Evolutionary conservation across 129 eudicot genomes (phyloP).

Genomic region (Artemisia argyi): DNA sequence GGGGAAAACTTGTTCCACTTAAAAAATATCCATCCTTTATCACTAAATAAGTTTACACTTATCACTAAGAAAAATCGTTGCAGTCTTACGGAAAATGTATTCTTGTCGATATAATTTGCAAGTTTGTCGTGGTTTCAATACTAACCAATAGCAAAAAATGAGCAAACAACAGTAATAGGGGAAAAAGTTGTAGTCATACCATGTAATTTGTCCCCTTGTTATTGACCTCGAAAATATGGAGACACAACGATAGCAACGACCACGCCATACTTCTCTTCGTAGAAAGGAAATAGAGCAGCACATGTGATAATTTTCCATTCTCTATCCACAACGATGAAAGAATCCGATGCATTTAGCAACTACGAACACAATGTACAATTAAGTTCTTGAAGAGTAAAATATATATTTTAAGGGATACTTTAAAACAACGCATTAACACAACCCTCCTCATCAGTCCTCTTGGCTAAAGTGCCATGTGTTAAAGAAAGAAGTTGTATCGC

Average conservation of each 20-base stretch:
- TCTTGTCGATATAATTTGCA: too few relatives aligned
- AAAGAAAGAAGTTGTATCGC: too few relatives aligned
- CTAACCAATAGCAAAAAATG: too few relatives aligned
- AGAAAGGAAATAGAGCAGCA: slow-evolving; percentile 83
- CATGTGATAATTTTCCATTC: slow-evolving; percentile 88
- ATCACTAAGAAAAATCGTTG: too few relatives aligned
- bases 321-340: slow-evolving; percentile 86
- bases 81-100: too few relatives aligned
- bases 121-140: too few relatives aligned
- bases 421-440: not conserved
- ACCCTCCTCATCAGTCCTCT: slow-evolving; percentile 82
- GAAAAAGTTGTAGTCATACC: slow-evolving; percentile 40
- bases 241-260: slow-evolving; percentile 94
- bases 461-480: slow-evolving; percentile 63
- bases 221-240: too few relatives aligned
- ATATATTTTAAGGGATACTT: not conserved
- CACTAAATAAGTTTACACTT: too few relatives aligned
- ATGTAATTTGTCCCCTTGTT: slow-evolving; percentile 88
- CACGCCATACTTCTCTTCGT: slow-evolving; percentile 75
- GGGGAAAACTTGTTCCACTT: too few relatives aligned
- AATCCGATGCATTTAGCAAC: slow-evolving; percentile 68
- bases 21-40: too few relatives aligned
- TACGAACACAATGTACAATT: slow-evolving; percentile 20
- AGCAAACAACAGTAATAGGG: too few relatives aligned
- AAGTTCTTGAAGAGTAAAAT: slow-evolving; percentile 6